phyloP scores from a whole-genome alignment of 345 rosid genomes.

The Angophora floribunda region DNA sequence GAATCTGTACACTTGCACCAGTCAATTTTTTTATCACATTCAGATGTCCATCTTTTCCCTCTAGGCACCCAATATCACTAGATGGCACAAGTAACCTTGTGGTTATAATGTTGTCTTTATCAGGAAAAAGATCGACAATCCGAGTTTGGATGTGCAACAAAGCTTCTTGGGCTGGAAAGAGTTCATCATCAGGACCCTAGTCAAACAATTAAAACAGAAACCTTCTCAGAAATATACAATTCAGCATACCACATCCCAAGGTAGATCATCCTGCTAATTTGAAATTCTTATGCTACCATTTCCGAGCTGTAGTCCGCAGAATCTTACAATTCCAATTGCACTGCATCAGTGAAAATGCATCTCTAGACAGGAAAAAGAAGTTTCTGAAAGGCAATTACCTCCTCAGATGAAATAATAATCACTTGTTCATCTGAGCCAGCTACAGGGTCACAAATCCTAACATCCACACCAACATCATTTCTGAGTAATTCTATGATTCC shows the following conservation, averaged over 20 bases:
- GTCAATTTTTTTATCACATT: conserved; percentile 65
- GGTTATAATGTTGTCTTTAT: conserved; percentile 59
- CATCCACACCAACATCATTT: conserved; percentile 88
- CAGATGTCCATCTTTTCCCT: conserved; percentile 78
- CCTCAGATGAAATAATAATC: conserved; percentile 77
- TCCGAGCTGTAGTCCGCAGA: background rate
- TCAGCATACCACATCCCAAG: background rate
- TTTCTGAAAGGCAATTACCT: conserved; percentile 35
- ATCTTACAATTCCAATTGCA: background rate
- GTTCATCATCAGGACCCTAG: conserved; percentile 91
- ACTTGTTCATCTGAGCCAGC: conserved; percentile 90
- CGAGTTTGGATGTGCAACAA: conserved; percentile 90
- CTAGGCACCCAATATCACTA: conserved; percentile 70
- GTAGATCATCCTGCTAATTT: background rate
- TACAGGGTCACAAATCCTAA: conserved; percentile 67
- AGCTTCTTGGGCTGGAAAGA: conserved; percentile 99
- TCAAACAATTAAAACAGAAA: conserved; percentile 2
- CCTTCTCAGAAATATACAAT: conserved; percentile 1
- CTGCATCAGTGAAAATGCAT: background rate
- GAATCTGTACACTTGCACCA: conserved; percentile 66
- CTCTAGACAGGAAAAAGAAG: background rate
- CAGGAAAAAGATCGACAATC: conserved; percentile 64
- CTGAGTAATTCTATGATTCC: conserved; percentile 80
- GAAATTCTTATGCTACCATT: background rate
- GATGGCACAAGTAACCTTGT: conserved; percentile 73